Evolutionary conservation across 2,329 filamentous ascomycete species (phyloP), one percentile per base, ranked within the genome.

Genomic region (Clarireedia monteithiana): DNA sequence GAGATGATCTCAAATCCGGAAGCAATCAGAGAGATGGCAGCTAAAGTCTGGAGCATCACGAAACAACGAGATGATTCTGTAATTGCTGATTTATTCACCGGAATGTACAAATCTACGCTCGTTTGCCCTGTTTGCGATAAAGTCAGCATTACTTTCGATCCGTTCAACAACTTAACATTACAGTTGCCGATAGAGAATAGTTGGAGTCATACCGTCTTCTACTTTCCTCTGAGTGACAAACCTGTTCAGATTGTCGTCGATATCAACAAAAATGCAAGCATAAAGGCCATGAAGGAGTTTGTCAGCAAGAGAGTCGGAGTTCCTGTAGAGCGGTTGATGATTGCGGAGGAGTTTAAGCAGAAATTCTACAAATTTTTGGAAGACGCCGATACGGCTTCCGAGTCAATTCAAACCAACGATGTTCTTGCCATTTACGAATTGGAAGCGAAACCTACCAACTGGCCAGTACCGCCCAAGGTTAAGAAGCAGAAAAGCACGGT

Each of bases 131-230:
- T 80, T 6, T 99, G 94, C 70, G 81, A 86, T 64, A 99, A 97
- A 74, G 88, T 97, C 72, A 96, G 91, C 80, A 96, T 99, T 65
- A 97, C 94, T 0, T 99, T 99, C 67, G 94, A 99, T 69, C 94
- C 94, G 0, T 99, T 95, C 77, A 96, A 91, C 71, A 94, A 95
- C 62, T 74, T 99, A 58, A 96, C 94, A 0, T 75, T 99, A 24
- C 94, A 95, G 56, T 75, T 99, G 36, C 94, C 94, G 0, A 83
- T 96, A 54, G 87, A 94, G 69, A 91, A 86, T 61, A 80, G 89
- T 46, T 96, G 90, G 87, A 78, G 76, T 57, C 86, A 86, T 61
- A 77, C 79, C 1, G 75, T 97, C 63, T 85, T 82, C 55, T 96
- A 88, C 69, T 86, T 89, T 58, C 91, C 91, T 2, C 74, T 94